Evolutionary conservation across 2,329 filamentous ascomycete genomes (phyloP), one percentile per base, ranked within the genome.

Genomic region (Fusarium cicatricum): DNA sequence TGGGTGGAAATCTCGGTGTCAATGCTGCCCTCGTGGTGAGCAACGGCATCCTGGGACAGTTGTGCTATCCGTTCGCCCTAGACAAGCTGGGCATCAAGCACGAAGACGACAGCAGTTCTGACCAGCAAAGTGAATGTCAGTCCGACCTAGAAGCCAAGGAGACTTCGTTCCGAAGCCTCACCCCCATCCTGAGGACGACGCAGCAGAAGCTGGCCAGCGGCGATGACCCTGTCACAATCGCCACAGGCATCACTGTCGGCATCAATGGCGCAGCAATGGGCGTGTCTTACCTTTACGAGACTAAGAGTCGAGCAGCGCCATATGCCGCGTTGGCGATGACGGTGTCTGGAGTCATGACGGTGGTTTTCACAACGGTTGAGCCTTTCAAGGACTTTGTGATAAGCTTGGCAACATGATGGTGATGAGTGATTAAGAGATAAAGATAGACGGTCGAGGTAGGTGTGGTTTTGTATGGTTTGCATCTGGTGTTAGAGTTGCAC

Each of bases 241-340:
- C 82, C 1, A 74, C 79, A 0, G 84, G 83, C 31, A 75, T 83
- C 31, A 76, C 82, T 0, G 76, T 85, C 42, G 84, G 84, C 3
- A 79, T 85, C 72, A 86, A 86, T 59, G 82, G 82, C 1, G 83
- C 83, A 0, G 84, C 84, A 4, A 85, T 86, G 82, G 84, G 84
- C 3, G 83, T 84, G 0, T 78, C 83, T 1, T 82, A 84, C 55
- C 73, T 86, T 12, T 84, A 85, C 51, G 82, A 85, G 68, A 77
- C 76, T 8, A 75, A 74, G 47, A 84, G 80, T 58, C 77, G 75
- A 1, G 80, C 83, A 4, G 82, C 82, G 3, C 82, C 83, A 1
- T 85, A 85, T 60, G 81, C 83, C 3, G 82, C 80, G 2, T 70
- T 86, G 14, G 77, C 82, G 2, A 85, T 85, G 84, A 84, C 82